Evolutionary conservation across 768 basidiomycete genomes (phyloP).

Genomic region (Cubamyces sp.): DNA sequence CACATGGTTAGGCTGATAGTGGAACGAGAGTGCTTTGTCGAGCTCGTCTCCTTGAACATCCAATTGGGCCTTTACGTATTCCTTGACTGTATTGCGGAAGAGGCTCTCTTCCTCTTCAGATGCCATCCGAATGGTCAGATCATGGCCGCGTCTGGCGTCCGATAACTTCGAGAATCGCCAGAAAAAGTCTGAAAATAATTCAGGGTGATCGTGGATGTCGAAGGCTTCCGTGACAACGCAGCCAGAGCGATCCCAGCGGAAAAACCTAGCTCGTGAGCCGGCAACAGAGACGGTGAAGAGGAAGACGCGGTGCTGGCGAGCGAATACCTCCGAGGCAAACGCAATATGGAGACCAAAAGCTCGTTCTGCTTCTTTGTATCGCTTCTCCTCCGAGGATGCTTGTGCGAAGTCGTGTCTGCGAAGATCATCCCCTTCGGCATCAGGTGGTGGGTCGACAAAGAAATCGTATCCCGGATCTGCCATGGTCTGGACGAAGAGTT

Average conservation of each 20-base stretch:
- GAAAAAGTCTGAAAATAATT: conserved; percentile 35
- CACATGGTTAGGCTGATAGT: conserved; percentile 14
- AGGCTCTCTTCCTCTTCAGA: not conserved
- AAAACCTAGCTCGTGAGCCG: conserved; percentile 33
- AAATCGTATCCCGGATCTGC: conserved; percentile 2
- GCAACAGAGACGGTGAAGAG: conserved; percentile 36
- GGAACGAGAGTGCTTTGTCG: conserved; percentile 1
- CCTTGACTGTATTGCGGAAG: conserved; percentile 5
- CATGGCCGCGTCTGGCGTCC: conserved; percentile 33
- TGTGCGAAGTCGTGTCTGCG: conserved; percentile 1
- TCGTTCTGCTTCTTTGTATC: not conserved
- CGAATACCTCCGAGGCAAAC: conserved; percentile 9
- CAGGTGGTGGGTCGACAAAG: conserved; percentile 11
- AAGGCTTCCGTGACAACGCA: conserved; percentile 36
- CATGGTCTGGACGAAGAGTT: conserved; percentile 20
- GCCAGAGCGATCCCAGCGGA: conserved; percentile 40
- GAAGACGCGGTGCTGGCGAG: conserved; percentile 36
- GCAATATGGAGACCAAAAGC: not conserved
- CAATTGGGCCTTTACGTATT: not conserved
- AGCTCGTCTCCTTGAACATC: not conserved
- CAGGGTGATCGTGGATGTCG: conserved; percentile 28
- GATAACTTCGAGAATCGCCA: conserved; percentile 33
- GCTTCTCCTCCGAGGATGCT: not conserved
- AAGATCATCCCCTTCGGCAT: not conserved
- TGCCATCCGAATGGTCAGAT: not conserved